Base-by-base conservation (phyloP, 1,284 basidiomycete genomes). In the Trichosporon sp. region DNA sequence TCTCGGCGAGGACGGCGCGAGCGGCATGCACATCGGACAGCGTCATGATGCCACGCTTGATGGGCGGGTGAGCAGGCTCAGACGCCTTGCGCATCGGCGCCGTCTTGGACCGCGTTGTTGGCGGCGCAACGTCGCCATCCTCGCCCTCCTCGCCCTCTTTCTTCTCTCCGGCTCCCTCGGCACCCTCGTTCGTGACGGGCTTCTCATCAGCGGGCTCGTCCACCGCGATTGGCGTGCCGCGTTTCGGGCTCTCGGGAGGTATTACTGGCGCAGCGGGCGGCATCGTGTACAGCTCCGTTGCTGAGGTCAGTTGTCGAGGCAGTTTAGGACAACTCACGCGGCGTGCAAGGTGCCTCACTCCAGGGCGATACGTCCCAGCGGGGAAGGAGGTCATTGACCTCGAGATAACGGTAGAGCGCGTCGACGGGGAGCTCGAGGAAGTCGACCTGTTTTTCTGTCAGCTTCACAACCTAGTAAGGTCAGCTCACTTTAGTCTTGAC, bases 311-410 rank as follows among this genome's bases (percentile, higher is more conserved):
- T 29, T 25, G 0, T 8, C 11, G 5, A 14, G 3, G 16, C 3
- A 4, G 1, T 2, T 14, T 14, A n/a, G 31, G 5, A 11, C 3
- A 13, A 71, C 75, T 67, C 27, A 79, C 78, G 78, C 32, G 76
- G 74, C 14, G 69, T 74, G 60, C 74, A 74, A 1, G 75, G 74
- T 14, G 74, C 70, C 64, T 79, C 78, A 16, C 74, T 76, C 78
- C 78, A 79, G 6, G 78, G 78, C 16, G 75, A 77, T 5, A 71
- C 68, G 40, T 73, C 71, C 74, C 74, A 79, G 54, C 72, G 66
- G 0, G 78, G 78, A 52, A 78, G 62, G 5, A 79, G 70, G 56
- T 79, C 78, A 58, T 78, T 71, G 14, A 64, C 46, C 61, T 77
- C 75, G 29, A 79, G 68, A 58, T 79, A 79, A 46, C 67, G 63